These are phyloP conservation scores for Arthrobotrys conoides DNA, from an alignment of 2,329 filamentous ascomycete genomes.

Conservation along the genomic window DNA sequence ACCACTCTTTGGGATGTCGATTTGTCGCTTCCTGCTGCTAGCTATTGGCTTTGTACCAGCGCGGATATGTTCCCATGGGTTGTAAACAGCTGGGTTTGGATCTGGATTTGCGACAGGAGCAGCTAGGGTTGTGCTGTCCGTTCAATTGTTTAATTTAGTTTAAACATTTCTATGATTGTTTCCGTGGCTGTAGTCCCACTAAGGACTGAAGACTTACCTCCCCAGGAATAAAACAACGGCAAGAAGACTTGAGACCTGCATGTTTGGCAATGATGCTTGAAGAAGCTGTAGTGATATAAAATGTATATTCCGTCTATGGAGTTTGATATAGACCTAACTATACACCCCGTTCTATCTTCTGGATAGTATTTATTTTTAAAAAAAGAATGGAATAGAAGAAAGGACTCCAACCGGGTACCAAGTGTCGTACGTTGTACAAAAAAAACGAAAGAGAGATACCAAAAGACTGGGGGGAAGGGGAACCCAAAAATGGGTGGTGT, in stretches of 20 bases:
- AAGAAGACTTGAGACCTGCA: slow-evolving; percentile 8
- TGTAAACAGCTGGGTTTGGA: background rate
- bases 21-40: background rate
- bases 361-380: background rate
- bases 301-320: background rate
- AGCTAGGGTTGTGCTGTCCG: background rate
- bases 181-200: no score
- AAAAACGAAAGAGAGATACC: background rate
- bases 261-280: background rate
- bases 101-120: background rate
- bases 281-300: background rate
- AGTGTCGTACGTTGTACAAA: background rate
- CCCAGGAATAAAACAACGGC: background rate
- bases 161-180: no score
- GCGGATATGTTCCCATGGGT: background rate
- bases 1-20: background rate
- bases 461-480: background rate
- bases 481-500: background rate
- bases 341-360: background rate
- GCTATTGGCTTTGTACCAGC: no score
- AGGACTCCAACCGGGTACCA: background rate
- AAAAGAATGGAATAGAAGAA: background rate
- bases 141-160: no score
- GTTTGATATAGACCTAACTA: background rate
- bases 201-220: background rate